phyloP scores from a whole-genome alignment of 2,329 filamentous ascomycete species.

The Cryphonectria japonica region DNA sequence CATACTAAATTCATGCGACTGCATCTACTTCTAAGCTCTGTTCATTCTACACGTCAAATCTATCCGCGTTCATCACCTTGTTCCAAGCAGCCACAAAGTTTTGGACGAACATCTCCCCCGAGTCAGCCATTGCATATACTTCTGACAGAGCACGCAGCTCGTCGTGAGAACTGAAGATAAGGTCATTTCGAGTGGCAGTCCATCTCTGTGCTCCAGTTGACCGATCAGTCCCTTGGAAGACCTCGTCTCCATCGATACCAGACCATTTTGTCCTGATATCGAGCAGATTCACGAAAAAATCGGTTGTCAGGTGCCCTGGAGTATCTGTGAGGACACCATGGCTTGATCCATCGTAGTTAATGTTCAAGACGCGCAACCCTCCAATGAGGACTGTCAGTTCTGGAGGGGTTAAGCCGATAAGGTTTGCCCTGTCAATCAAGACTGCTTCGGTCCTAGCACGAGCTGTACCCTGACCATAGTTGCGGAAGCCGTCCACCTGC shows the following conservation, averaged over 20 bases:
- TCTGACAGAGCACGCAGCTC: constrained; percentile 74
- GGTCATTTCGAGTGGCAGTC: constrained; percentile 69
- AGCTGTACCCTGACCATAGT: constrained; percentile 67
- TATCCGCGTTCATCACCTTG: constrained; percentile 76
- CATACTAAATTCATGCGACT: too few species aligned
- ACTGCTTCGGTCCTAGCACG: constrained; percentile 69
- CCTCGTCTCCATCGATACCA: constrained; percentile 19
- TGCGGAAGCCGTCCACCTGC: constrained; percentile 76
- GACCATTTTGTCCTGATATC: constrained; percentile 67
- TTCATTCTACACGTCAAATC: constrained; percentile 56
- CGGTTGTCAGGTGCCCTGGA: constrained; percentile 73
- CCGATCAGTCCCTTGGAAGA: constrained; percentile 26
- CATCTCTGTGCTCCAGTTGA: constrained; percentile 66
- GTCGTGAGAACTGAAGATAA: constrained; percentile 74
- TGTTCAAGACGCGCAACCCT: constrained; percentile 69
- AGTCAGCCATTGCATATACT: constrained; percentile 67
- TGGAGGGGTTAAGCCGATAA: constrained; percentile 71
- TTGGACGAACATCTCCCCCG: constrained; percentile 65
- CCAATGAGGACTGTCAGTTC: constrained; percentile 74
- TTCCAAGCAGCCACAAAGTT: constrained; percentile 74
- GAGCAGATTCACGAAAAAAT: constrained; percentile 82
- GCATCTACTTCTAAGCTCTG: neutral
- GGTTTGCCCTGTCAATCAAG: constrained; percentile 72
- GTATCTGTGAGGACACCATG: constrained; percentile 70
- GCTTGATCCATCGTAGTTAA: constrained; percentile 72